Evolutionary conservation across 202 grass and related monocot species (phyloP).

Genomic region (Alloteropsis angusta): DNA sequence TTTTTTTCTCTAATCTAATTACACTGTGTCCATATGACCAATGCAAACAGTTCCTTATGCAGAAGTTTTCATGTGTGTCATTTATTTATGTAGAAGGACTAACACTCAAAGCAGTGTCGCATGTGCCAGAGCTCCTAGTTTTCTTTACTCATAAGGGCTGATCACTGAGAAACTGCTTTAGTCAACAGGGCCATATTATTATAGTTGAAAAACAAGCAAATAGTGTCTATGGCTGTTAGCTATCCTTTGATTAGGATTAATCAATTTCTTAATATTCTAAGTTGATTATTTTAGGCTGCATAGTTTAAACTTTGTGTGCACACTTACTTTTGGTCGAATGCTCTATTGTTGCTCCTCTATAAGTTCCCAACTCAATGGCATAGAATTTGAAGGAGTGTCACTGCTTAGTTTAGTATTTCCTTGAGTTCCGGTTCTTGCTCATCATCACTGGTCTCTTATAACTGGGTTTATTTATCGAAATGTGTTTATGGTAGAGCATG

Average conservation of each 20-base stretch:
- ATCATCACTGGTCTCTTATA: neutral
- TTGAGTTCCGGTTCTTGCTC: neutral
- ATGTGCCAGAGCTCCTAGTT: neutral
- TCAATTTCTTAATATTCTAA: neutral
- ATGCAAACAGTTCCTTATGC: neutral
- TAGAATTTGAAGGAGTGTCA: neutral
- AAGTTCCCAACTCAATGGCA: neutral
- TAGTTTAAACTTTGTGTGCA: neutral
- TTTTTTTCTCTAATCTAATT: neutral
- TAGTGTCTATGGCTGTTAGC: neutral
- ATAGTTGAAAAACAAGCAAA: neutral
- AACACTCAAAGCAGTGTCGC: neutral
- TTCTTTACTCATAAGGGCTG: neutral
- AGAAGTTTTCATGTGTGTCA: neutral
- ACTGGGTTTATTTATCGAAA: neutral
- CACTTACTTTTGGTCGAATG: neutral
- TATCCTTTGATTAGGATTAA: neutral
- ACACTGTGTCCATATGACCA: neutral
- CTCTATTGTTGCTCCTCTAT: neutral
- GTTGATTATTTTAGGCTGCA: no score
- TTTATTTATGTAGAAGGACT: neutral
- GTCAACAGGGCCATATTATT: neutral
- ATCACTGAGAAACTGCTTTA: neutral
- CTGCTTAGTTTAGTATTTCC: neutral
- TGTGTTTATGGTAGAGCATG: neutral